These are phyloP conservation scores for Colletotrichum noveboracense DNA, from an alignment of 2,329 filamentous ascomycete genomes.

Conservation along the genomic window DNA sequence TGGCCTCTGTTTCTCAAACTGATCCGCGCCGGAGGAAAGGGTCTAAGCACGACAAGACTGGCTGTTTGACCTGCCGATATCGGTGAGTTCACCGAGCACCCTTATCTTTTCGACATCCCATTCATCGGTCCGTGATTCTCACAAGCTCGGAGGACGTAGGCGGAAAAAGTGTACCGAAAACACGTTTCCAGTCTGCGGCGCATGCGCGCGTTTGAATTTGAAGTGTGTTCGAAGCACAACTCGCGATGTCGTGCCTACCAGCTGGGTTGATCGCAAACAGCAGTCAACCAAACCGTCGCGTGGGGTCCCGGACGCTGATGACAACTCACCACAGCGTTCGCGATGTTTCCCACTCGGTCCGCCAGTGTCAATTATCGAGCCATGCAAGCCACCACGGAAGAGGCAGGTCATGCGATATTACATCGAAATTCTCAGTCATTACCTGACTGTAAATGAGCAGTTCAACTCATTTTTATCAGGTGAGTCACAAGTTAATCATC, in stretches of 20 bases:
- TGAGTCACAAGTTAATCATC: background rate
- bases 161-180: constrained; percentile 24
- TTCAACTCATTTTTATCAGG: constrained; percentile 17
- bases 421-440: constrained; percentile 11
- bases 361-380: background rate
- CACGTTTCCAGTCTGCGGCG: constrained; percentile 17
- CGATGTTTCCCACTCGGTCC: background rate
- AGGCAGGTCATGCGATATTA: constrained; percentile 16
- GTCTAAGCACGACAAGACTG: constrained; percentile 23
- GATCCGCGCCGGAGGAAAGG: constrained; percentile 17
- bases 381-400: constrained; percentile 2
- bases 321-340: background rate
- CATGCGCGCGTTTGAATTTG: constrained; percentile 20
- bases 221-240: constrained; percentile 15
- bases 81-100: constrained; percentile 8
- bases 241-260: constrained; percentile 17
- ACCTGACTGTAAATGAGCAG: constrained; percentile 13
- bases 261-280: constrained; percentile 8
- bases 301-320: background rate
- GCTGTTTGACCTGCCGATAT: constrained; percentile 24
- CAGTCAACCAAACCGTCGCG: background rate
- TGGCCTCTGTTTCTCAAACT: background rate
- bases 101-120: background rate
- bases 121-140: background rate
- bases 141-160: background rate